phyloP scores from a whole-genome alignment of 495 filamentous ascomycete species.

The Daldinia caldariorum region DNA sequence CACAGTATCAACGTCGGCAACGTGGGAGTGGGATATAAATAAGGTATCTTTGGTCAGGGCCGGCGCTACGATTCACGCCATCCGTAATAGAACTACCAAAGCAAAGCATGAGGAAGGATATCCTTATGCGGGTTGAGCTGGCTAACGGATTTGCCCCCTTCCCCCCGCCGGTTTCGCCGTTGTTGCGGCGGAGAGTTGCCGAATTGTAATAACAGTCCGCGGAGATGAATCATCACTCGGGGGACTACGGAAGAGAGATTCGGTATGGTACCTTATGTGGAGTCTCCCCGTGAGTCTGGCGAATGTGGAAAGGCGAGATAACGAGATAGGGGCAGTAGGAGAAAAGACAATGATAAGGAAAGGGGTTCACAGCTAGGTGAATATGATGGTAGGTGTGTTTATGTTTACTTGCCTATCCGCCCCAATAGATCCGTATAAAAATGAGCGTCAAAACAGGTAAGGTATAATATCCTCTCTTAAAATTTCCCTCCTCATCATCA shows the following conservation, averaged over 20 bases:
- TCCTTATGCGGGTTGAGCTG: background rate
- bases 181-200: background rate
- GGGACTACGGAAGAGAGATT: background rate
- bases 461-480: background rate
- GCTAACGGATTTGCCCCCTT: background rate
- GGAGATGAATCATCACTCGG: background rate
- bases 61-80: background rate
- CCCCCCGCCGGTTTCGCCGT: slow-evolving; percentile 1
- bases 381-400: background rate
- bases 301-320: background rate
- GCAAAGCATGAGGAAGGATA: background rate
- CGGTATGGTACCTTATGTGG: background rate
- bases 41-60: background rate
- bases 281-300: background rate
- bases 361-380: too few species aligned
- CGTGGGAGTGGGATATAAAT: slow-evolving; percentile 4
- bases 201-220: background rate
- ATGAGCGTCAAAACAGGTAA: background rate
- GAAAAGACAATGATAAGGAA: too few species aligned
- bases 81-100: background rate
- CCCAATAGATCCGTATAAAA: background rate
- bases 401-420: background rate
- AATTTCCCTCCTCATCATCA: background rate
- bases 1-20: background rate
- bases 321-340: background rate